Evolutionary conservation across 2,329 filamentous ascomycete genomes (phyloP).

Genomic region (Mariannaea elegans): DNA sequence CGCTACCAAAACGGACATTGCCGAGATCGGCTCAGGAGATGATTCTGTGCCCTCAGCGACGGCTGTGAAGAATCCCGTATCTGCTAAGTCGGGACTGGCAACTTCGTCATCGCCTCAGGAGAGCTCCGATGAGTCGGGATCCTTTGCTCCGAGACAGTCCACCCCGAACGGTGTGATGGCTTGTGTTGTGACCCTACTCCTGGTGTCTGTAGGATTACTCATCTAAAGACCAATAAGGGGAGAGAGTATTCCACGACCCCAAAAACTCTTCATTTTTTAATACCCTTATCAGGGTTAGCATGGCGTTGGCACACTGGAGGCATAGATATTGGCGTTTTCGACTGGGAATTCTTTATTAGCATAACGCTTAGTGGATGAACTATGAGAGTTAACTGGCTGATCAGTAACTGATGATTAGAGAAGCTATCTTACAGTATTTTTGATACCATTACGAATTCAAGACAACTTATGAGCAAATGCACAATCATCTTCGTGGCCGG

Average conservation of each 20-base stretch:
- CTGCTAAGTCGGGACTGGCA: constrained; percentile 56
- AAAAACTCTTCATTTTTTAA: no score
- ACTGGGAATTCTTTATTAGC: background rate
- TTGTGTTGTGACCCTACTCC: constrained; percentile 20
- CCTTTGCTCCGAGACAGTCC: constrained; percentile 14
- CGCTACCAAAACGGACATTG: constrained; percentile 54
- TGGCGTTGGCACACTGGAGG: background rate
- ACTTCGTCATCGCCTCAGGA: background rate
- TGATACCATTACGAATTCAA: no score
- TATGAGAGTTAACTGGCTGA: background rate
- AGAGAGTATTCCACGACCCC: no score
- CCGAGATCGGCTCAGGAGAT: constrained; percentile 63
- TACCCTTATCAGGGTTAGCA: background rate
- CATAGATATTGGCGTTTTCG: background rate
- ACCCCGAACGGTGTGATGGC: background rate
- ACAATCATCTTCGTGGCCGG: background rate
- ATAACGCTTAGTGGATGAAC: background rate
- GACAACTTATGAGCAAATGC: no score
- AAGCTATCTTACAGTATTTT: no score
- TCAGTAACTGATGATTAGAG: no score
- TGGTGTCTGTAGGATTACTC: constrained; percentile 31
- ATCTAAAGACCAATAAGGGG: no score
- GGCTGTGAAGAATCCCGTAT: constrained; percentile 56
- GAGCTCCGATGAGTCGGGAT: constrained; percentile 6
- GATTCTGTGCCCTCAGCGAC: constrained; percentile 64